Conservation (phyloP, 768 basidiomycete species). For the Amanita polypyramis region DNA sequence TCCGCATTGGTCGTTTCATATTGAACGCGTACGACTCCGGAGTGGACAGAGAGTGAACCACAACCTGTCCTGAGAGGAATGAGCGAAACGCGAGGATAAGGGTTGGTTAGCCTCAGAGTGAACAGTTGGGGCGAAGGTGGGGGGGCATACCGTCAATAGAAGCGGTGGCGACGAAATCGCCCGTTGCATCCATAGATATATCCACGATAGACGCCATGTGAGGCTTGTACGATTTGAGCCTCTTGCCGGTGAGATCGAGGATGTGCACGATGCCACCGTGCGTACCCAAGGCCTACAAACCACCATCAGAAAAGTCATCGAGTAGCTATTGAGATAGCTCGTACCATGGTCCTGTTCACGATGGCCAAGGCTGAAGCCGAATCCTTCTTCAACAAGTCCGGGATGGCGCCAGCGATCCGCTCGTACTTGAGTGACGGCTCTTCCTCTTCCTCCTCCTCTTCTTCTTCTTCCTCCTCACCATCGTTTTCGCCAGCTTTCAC, state of each 20-base stretch:
- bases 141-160: conserved; percentile 76
- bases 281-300: conserved; percentile 73
- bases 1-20: conserved; percentile 86
- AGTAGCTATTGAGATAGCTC: neutral
- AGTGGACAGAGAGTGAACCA: conserved; percentile 72
- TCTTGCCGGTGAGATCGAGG: conserved; percentile 65
- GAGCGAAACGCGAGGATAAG: neutral
- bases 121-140: neutral
- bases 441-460: conserved; percentile 72
- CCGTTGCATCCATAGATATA: conserved; percentile 73
- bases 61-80: conserved; percentile 66
- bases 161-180: conserved; percentile 86
- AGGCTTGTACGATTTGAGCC: conserved; percentile 83
- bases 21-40: conserved; percentile 80
- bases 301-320: conserved; percentile 7
- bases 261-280: conserved; percentile 90
- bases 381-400: conserved; percentile 80
- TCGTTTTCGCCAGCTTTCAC: conserved; percentile 9
- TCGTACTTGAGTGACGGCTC: conserved; percentile 91
- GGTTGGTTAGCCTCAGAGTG: conserved; percentile 11
- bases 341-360: conserved; percentile 63
- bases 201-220: conserved; percentile 84
- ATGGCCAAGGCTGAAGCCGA: conserved; percentile 77
- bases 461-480: conserved; percentile 40
- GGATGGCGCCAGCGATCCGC: conserved; percentile 59